Conservation (phyloP, 2,329 filamentous ascomycete species). For the Graphiopsis chlorocephala region DNA sequence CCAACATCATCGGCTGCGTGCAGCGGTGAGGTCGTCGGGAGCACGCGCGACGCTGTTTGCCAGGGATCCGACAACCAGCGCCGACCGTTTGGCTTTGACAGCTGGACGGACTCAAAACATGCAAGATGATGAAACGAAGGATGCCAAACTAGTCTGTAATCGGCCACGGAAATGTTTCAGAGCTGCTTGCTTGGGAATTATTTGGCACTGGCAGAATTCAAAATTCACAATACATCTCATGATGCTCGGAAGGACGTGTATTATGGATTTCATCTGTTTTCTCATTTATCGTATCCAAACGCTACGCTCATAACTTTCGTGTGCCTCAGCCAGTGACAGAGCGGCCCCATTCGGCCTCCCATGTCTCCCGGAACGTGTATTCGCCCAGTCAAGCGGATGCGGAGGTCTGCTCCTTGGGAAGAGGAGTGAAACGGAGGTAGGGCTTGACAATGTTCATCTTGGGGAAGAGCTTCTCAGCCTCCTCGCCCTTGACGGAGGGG, state of each 20-base stretch:
- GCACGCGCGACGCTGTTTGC: constrained; percentile 7
- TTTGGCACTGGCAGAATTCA: background rate
- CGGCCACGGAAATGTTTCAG: background rate
- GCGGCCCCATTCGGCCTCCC: constrained; percentile 26
- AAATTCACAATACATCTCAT: background rate
- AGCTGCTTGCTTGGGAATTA: background rate
- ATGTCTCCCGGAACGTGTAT: constrained; percentile 23
- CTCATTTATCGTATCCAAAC: constrained; percentile 10
- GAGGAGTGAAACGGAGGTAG: constrained; percentile 59
- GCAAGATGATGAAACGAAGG: constrained; percentile 11
- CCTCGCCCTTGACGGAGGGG: constrained; percentile 56
- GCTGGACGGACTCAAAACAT: constrained; percentile 4
- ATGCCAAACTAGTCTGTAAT: background rate
- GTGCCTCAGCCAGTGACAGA: constrained; percentile 3
- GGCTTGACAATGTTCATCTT: constrained; percentile 62
- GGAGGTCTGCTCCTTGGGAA: constrained; percentile 57
- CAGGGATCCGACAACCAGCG: background rate
- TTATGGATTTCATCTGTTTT: constrained; percentile 5
- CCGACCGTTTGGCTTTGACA: constrained; percentile 11
- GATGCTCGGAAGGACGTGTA: background rate
- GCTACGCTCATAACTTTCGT: constrained; percentile 16
- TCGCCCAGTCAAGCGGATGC: constrained; percentile 39
- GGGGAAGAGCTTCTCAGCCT: constrained; percentile 59
- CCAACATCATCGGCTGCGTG: background rate
- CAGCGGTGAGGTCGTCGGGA: constrained; percentile 2